Percentiles rank a stretch among this genome's conserved stretches.
phyloP scores from a whole-genome alignment of 345 rosid species.

The Conringia planisiliqua region DNA sequence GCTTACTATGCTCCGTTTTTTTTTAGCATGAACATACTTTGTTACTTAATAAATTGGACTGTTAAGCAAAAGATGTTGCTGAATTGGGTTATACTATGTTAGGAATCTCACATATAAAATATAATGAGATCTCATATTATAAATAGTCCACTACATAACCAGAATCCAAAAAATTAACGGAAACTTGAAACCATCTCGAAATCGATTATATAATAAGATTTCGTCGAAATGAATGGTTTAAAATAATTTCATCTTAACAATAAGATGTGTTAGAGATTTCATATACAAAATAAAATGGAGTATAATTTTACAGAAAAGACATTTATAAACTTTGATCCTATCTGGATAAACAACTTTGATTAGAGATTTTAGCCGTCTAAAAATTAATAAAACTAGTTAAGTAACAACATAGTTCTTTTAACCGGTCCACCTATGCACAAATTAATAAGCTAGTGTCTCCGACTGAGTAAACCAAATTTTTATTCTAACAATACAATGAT shows the following conservation, averaged over 20 bases:
- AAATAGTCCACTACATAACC: not conserved
- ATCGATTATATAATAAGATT: too few species aligned
- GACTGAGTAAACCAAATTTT: not conserved
- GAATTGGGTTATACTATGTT: not conserved
- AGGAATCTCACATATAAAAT: not conserved
- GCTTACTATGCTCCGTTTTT: not conserved
- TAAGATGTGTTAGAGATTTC: too few species aligned
- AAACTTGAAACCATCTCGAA: too few species aligned
- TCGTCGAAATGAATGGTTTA: too few species aligned
- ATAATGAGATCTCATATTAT: not conserved
- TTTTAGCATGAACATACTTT: not conserved
- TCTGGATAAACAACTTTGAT: too few species aligned
- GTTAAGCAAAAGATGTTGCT: not conserved
- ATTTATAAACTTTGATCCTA: not conserved
- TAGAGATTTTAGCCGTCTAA: not conserved
- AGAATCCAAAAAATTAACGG: too few species aligned
- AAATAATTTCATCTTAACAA: too few species aligned
- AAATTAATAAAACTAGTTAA: too few species aligned
- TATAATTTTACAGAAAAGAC: not conserved
- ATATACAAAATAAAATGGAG: not conserved
- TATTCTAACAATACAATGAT: not conserved
- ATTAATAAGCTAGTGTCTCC: not conserved
- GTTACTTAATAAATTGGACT: not conserved
- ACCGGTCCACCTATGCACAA: not conserved
- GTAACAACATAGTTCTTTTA: not conserved